Evolutionary conservation across 2,329 filamentous ascomycete genomes (phyloP).

Genomic region (Tolypocladium tundrense): DNA sequence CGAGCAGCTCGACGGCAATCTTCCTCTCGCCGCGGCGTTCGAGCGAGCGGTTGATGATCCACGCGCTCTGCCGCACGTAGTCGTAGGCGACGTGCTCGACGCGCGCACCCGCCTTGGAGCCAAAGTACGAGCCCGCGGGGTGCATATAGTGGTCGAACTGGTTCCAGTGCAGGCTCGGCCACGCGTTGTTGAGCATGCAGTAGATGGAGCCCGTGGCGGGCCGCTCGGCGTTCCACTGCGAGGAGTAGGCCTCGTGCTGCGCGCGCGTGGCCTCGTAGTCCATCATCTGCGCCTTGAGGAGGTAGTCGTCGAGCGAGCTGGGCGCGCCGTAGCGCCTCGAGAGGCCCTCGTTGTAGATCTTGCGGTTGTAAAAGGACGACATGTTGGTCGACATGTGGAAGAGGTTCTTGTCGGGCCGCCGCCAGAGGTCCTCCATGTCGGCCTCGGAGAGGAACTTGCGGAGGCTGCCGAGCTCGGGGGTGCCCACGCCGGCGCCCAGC

Average conservation of each 20-base stretch:
- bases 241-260: slow-evolving; percentile 46
- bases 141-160: slow-evolving; percentile 54
- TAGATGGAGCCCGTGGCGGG: slow-evolving; percentile 53
- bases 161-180: slow-evolving; percentile 56
- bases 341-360: slow-evolving; percentile 47
- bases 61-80: slow-evolving; percentile 33
- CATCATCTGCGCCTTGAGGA: slow-evolving; percentile 49
- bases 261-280: slow-evolving; percentile 55
- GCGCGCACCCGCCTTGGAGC: slow-evolving; percentile 40
- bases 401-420: slow-evolving; percentile 35
- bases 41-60: slow-evolving; percentile 44
- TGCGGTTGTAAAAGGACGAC: slow-evolving; percentile 44
- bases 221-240: slow-evolving; percentile 36
- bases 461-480: slow-evolving; percentile 45
- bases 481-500: slow-evolving; percentile 51
- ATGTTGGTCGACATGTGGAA: slow-evolving; percentile 51
- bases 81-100: slow-evolving; percentile 46
- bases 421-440: slow-evolving; percentile 49
- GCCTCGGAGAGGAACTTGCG: slow-evolving; percentile 37
- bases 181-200: slow-evolving; percentile 59
- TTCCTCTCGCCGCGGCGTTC: slow-evolving; percentile 25
- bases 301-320: slow-evolving; percentile 42
- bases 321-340: slow-evolving; percentile 40
- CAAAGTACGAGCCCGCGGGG: slow-evolving; percentile 48
- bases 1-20: slow-evolving; percentile 39